Evolutionary conservation across 2,329 filamentous ascomycete genomes (phyloP), one percentile per base, ranked within the genome.

Genomic region (Myriosclerotinia duriaeana): DNA sequence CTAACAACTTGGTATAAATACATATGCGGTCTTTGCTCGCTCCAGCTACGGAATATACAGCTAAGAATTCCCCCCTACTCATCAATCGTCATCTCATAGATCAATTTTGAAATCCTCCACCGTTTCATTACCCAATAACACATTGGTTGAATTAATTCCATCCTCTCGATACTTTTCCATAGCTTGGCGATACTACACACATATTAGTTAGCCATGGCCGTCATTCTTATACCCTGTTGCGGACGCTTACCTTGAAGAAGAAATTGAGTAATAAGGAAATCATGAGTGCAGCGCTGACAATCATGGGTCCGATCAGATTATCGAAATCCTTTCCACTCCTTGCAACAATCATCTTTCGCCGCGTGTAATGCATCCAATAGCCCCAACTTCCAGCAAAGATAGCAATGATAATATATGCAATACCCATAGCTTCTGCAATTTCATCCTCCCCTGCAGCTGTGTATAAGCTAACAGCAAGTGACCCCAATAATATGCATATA

Each of bases 251-350:
- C 83, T 94, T 93, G 77, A 98, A 92, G 34, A 85, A 85, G 80
- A 98, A 96, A 77, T 99, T 99, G 73, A 97, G 77, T 68, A 92
- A 82, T 75, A 99, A 78, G 8, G 93, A 93, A 60, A 89, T 75
- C 69, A 91, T 89, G 76, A 99, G 77, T 4, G 93, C 91, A 48
- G 89, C 78, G 74, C 91, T 95, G 53, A 98, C 89, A 11, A 96
- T 83, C 65, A 97, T 79, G 0, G 95, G 95, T 0, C 95, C 95
- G 68, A 92, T 78, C 74, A 94, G 81, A 73, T 93, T 95, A 78
- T 99, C 94, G 78, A 99, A 96, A 73, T 98, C 93, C 78, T 90
- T 94, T 12, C 92, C 93, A 74, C 92, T 97, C 70, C 95, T 83
- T 77, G 92, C 87, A 50, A 89, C 78, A 75, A 99, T 99, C 83